Conservation (phyloP, 805 yeast genomes). For the Osmozyma mogii region DNA sequence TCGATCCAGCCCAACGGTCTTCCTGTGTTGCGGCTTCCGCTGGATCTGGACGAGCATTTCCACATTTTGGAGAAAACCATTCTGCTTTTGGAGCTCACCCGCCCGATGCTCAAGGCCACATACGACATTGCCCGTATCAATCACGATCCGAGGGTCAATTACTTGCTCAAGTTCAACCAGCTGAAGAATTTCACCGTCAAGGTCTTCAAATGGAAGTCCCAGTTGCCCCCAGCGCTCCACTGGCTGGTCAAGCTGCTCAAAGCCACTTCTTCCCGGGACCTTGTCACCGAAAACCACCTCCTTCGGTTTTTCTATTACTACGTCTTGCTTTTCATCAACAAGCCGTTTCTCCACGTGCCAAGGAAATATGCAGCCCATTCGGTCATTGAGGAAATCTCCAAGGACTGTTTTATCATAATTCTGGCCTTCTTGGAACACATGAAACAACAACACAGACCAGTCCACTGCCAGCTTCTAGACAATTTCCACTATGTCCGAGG, state of each 20-base stretch:
- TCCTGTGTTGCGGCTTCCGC: constrained; percentile 9
- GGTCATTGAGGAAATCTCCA: constrained; percentile 13
- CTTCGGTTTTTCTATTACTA: constrained; percentile 11
- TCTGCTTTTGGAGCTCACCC: constrained; percentile 10
- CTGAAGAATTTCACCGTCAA: constrained; percentile 11
- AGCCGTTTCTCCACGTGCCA: constrained; percentile 14
- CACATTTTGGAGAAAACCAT: constrained; percentile 8
- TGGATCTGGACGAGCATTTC: constrained; percentile 8
- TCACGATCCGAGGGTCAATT: constrained; percentile 11
- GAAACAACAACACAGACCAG: constrained; percentile 3
- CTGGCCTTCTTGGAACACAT: constrained; percentile 6
- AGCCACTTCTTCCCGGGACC: constrained; percentile 3
- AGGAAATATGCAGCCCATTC: constrained; percentile 10
- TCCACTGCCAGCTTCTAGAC: no score
- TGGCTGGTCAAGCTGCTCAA: constrained; percentile 12
- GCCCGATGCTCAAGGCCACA: constrained; percentile 11
- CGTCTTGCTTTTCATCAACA: constrained; percentile 10
- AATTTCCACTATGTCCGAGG: no score
- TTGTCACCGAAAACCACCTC: constrained; percentile 10
- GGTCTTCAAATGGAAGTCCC: constrained; percentile 11
- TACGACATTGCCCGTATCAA: constrained; percentile 11
- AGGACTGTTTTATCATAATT: constrained; percentile 9
- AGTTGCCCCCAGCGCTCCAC: constrained; percentile 7
- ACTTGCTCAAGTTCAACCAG: constrained; percentile 12
- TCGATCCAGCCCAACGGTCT: constrained; percentile 3